phyloP scores from a whole-genome alignment of 1,139 yeast species.

The Suhomyces terraborum region DNA sequence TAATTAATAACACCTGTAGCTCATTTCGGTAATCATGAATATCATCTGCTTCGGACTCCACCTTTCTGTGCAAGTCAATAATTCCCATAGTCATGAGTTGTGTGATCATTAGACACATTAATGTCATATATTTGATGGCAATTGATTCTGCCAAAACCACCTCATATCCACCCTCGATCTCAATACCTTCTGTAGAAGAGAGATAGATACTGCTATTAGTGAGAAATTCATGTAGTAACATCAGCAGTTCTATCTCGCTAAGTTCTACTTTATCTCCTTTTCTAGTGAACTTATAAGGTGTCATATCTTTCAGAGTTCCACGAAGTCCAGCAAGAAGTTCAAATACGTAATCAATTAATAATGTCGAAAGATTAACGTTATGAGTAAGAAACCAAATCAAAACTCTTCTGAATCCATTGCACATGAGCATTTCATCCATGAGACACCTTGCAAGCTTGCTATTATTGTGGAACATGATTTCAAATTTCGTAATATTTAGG shows the following conservation, averaged over 20 bases:
- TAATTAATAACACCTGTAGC: slow-evolving; percentile 56
- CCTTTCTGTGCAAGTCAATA: slow-evolving; percentile 38
- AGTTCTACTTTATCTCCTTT: slow-evolving; percentile 49
- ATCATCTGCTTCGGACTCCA: slow-evolving; percentile 15
- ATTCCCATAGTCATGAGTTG: slow-evolving; percentile 48
- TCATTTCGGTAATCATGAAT: slow-evolving; percentile 55
- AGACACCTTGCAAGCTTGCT: slow-evolving; percentile 52
- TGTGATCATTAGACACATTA: slow-evolving; percentile 63
- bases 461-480: slow-evolving; percentile 37
- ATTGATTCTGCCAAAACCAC: slow-evolving; percentile 42
- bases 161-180: slow-evolving; percentile 37
- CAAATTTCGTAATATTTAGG: slow-evolving; percentile 45
- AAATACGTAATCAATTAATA: slow-evolving; percentile 57
- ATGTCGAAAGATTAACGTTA: slow-evolving; percentile 53
- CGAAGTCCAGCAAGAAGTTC: slow-evolving; percentile 58
- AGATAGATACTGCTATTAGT: slow-evolving; percentile 55
- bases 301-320: slow-evolving; percentile 37
- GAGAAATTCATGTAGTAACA: slow-evolving; percentile 71
- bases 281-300: slow-evolving; percentile 52
- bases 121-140: slow-evolving; percentile 51
- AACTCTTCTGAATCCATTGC: slow-evolving; percentile 58
- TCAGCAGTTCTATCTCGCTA: slow-evolving; percentile 59
- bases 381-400: slow-evolving; percentile 71
- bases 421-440: slow-evolving; percentile 71
- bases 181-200: slow-evolving; percentile 41